phyloP scores from a whole-genome alignment of 495 filamentous ascomycete species.

The Mytilinidion resinicola region DNA sequence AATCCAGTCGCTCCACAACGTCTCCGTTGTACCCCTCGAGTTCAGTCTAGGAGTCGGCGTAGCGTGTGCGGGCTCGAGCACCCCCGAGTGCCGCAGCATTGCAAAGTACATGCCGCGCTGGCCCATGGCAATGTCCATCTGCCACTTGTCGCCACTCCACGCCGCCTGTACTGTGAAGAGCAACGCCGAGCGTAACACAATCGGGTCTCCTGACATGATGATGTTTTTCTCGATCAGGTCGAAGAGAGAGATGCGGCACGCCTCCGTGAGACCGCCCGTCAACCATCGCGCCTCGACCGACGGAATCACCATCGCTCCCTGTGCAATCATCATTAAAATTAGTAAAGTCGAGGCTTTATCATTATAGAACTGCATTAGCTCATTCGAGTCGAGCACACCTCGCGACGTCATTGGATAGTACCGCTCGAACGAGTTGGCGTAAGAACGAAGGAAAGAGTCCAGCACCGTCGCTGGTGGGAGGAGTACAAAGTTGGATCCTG shows the following conservation, averaged over 20 bases:
- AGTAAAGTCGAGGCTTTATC: conserved; percentile 53
- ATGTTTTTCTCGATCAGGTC: conserved; percentile 61
- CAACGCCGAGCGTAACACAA: conserved; percentile 52
- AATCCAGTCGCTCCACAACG: conserved; percentile 51
- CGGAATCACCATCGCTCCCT: conserved; percentile 53
- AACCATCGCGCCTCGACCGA: conserved; percentile 52
- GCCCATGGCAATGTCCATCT: conserved; percentile 66
- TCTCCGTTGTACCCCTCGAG: conserved; percentile 38
- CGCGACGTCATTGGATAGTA: conserved; percentile 51
- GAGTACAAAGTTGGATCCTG: conserved; percentile 49
- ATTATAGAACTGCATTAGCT: conserved; percentile 47
- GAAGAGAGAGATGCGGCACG: conserved; percentile 59
- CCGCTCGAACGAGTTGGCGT: conserved; percentile 51
- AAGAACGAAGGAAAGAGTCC: conserved; percentile 55
- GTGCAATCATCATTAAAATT: conserved; percentile 59
- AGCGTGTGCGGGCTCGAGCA: conserved; percentile 42
- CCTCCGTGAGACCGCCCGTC: conserved; percentile 56
- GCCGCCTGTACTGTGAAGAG: conserved; percentile 55
- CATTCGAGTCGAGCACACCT: conserved; percentile 52
- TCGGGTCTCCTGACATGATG: conserved; percentile 52
- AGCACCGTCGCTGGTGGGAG: conserved; percentile 53
- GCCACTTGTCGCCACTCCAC: conserved; percentile 65
- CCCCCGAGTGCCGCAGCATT: conserved; percentile 54
- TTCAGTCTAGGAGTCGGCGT: conserved; percentile 15
- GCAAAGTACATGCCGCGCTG: conserved; percentile 61